Conservation (phyloP, 2,329 filamentous ascomycete species). For the Chrysoporthe cubensis region DNA sequence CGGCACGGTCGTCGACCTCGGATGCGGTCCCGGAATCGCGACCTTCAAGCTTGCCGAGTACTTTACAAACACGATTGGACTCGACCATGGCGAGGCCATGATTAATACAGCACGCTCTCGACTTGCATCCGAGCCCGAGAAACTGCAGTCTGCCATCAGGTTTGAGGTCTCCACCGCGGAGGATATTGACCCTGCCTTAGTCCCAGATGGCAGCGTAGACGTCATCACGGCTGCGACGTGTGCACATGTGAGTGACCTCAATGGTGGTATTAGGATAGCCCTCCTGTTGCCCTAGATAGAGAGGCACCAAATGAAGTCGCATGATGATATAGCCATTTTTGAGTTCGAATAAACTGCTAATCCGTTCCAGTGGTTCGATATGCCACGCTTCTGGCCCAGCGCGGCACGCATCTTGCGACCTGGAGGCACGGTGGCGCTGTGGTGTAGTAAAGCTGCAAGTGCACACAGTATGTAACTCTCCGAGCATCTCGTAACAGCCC, state of each 20-base stretch:
- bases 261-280: neutral
- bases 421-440: conserved; percentile 52
- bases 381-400: conserved; percentile 25
- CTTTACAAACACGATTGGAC: conserved; percentile 52
- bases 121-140: conserved; percentile 38
- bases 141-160: conserved; percentile 13
- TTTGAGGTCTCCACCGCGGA: conserved; percentile 52
- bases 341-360: neutral
- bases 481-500: too few relatives aligned
- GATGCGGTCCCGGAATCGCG: conserved; percentile 59
- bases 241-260: conserved; percentile 43
- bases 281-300: neutral
- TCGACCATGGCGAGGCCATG: conserved; percentile 59
- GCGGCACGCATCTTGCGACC: conserved; percentile 27
- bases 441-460: conserved; percentile 42
- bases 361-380: conserved; percentile 53
- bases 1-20: conserved; percentile 54
- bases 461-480: conserved; percentile 32
- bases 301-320: too few relatives aligned
- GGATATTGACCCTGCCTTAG: conserved; percentile 40
- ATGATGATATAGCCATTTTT: too few relatives aligned
- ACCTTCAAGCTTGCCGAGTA: conserved; percentile 48
- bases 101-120: conserved; percentile 49
- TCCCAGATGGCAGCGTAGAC: conserved; percentile 47
- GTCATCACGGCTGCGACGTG: conserved; percentile 54